Evolutionary conservation across 2,329 filamentous ascomycete species (phyloP).

Genomic region (Hypoxylon rubiginosum): DNA sequence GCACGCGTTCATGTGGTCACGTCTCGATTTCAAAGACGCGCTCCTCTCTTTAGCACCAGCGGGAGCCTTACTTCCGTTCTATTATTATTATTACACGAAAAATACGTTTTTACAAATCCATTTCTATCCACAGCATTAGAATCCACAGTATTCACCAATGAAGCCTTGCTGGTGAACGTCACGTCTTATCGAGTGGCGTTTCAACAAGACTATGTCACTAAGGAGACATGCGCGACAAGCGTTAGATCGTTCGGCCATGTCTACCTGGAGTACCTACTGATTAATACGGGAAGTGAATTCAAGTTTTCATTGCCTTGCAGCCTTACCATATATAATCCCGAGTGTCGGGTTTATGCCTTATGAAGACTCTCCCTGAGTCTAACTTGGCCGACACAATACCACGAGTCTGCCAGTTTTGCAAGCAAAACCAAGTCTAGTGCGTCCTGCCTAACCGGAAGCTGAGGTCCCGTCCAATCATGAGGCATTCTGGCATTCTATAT

Average conservation of each 20-base stretch:
- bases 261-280: background rate
- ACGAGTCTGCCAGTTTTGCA: background rate
- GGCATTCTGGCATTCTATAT: background rate
- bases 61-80: background rate
- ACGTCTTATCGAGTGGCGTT: background rate
- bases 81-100: background rate
- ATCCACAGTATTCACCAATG: background rate
- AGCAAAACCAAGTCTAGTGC: background rate
- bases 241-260: background rate
- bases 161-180: slow-evolving; percentile 3
- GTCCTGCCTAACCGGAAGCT: background rate
- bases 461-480: background rate
- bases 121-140: background rate
- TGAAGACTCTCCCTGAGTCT: background rate
- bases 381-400: background rate
- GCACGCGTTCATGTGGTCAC: background rate
- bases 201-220: background rate
- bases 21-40: background rate
- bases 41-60: background rate
- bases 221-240: background rate
- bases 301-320: background rate
- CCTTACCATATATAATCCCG: background rate
- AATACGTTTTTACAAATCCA: background rate
- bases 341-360: background rate
- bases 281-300: background rate